A percentile compares a stretch with the other conserved stretches of the same genome.
Evolutionary conservation across 164 flowering plant species (phyloP).

Genomic region (Akebia trifoliata): DNA sequence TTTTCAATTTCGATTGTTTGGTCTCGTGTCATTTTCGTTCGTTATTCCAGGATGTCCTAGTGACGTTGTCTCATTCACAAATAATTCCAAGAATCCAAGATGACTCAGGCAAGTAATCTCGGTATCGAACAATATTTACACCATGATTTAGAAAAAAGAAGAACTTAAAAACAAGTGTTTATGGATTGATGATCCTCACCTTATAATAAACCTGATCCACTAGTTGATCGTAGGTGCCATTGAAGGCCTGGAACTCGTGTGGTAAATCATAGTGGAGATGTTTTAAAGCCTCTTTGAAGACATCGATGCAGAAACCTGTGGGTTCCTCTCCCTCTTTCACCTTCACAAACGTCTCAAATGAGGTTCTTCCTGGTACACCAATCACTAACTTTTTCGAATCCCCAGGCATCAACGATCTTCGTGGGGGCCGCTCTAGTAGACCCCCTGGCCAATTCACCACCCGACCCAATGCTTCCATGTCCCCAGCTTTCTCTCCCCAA

Average conservation of each 20-base stretch:
- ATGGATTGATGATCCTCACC: no score
- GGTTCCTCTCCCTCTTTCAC: slow-evolving; percentile 6
- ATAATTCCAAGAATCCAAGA: no score
- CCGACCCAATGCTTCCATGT: neutral
- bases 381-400: slow-evolving; percentile 28
- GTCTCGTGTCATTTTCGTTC: no score
- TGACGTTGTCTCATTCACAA: no score
- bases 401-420: slow-evolving; percentile 48
- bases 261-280: slow-evolving; percentile 26
- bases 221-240: slow-evolving; percentile 16
- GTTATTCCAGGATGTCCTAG: no score
- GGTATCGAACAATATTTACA: no score
- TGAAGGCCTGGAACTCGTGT: slow-evolving; percentile 10
- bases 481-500: neutral
- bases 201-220: slow-evolving; percentile 24
- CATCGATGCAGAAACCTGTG: slow-evolving; percentile 42
- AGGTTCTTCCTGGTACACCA: slow-evolving; percentile 32
- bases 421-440: slow-evolving; percentile 14
- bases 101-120: no score
- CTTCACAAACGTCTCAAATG: slow-evolving; percentile 41
- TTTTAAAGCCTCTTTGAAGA: slow-evolving; percentile 25
- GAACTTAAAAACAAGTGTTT: no score
- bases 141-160: neutral
- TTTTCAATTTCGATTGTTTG: no score
- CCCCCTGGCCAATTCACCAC: slow-evolving; percentile 22